Base-by-base conservation (phyloP, 805 yeast genomes). In the Sugiyamaella lignohabitans region DNA sequence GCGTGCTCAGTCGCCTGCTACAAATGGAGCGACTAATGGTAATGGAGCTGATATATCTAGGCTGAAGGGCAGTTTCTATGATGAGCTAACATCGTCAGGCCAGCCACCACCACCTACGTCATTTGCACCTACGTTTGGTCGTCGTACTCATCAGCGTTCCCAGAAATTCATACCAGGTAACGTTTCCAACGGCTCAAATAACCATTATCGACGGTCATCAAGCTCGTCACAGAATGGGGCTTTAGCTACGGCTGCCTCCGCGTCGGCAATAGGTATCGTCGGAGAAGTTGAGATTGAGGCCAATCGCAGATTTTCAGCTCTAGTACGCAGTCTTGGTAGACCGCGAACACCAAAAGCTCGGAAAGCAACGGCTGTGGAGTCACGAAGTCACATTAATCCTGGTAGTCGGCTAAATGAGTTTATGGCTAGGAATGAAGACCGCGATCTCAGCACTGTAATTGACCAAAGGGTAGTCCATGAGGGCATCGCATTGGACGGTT, bases 401-500 rank as follows among this genome's bases (percentile, higher is more conserved):
- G 37, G 49, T 17, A 27, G 36, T 1, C 76, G 75, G 47, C 68
- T 81, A 21, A 79, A 77, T 55, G 94, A 87, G 47, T 84, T 84
- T 53, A 81, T 87, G 87, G 74, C 79, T 21, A 80, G 78, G 47
- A 74, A 79, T 64, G 70, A 87, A 0, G 67, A 76, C 40, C 73
- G 75, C 49, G 79, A 80, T 49, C 63, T 73, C 8, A 75, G 74
- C 3, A 52, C 60, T n/a, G 60, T 71, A 4, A 57, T 67, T 19
- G 76, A 75, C 14, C 55, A 64, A 11, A 67, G 72, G 0, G 66
- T 81, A 32, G 71, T 84, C 8, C 79, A 76, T 43, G 87, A 79
- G 52, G 78, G 84, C 1, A 76, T 83, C 14, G 78, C 83, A 32
- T 70, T 74, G 34, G 94, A 85, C 58, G 95, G 95, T 11, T 64